Percentiles rank a stretch among this genome's conserved stretches.
phyloP scores from a whole-genome alignment of 2,329 filamentous ascomycete genomes.

The Exophiala oligosperma region DNA sequence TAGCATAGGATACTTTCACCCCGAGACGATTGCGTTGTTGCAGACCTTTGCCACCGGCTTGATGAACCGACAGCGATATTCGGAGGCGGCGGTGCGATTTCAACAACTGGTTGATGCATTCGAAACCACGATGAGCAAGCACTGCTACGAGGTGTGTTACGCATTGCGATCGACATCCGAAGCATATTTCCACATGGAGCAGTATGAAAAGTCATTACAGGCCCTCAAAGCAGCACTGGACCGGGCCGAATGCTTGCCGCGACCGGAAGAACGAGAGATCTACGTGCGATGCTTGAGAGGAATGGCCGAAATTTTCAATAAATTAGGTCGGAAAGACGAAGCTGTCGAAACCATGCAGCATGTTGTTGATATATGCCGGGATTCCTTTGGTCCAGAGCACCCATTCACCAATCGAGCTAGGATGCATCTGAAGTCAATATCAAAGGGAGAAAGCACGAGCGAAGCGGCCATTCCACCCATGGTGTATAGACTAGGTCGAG shows the following conservation, averaged over 20 bases:
- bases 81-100: conserved; percentile 28
- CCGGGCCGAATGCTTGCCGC: conserved; percentile 20
- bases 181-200: conserved; percentile 28
- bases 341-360: conserved; percentile 28
- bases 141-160: conserved; percentile 29
- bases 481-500: conserved; percentile 29
- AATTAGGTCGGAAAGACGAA: conserved; percentile 24
- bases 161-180: conserved; percentile 28
- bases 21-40: conserved; percentile 28
- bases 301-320: conserved; percentile 28
- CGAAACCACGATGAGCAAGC: conserved; percentile 26
- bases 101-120: conserved; percentile 30
- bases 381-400: conserved; percentile 28
- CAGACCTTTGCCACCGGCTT: conserved; percentile 30
- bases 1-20: conserved; percentile 30
- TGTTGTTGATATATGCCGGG: conserved; percentile 27
- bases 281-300: conserved; percentile 29
- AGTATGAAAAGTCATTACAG: conserved; percentile 25
- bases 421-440: conserved; percentile 30
- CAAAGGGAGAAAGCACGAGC: conserved; percentile 21
- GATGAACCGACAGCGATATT: conserved; percentile 27
- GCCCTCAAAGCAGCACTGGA: conserved; percentile 27
- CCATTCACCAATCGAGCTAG: conserved; percentile 28
- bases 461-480: conserved; percentile 27
- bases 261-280: conserved; percentile 29